Base-by-base conservation (phyloP, 2,329 filamentous ascomycete species). In the Exophiala oligosperma region DNA sequence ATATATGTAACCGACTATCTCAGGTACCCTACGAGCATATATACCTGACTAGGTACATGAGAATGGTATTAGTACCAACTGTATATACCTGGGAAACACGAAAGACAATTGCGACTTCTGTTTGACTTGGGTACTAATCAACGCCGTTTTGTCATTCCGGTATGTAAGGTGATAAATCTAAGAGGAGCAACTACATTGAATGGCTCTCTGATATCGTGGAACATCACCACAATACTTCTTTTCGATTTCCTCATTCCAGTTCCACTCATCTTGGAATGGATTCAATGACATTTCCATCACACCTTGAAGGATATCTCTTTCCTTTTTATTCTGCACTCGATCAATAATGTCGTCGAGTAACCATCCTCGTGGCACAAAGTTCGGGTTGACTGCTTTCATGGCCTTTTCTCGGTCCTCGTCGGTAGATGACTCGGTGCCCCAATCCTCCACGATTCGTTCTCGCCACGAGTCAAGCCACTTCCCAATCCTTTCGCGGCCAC, bases 181-280 rank as follows among this genome's bases (percentile, higher is more conserved):
- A 24, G 93, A 97, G 72, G 91, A 96, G 75, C 94, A 99, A 71
- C 91, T 96, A 73, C 94, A 97, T 78, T 97, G 93, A 84, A 96
- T 86, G 35, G 89, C 90, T 65, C 91, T 84, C 74, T 87, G 85
- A 47, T 81, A 81, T 70, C 83, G 85, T 0, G 93, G 93, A 54
- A 96, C 91, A 74, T 97, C 92, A 1, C 90, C 88, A 66, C 87
- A 91, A 79, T 91, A 96, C 62, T 92, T 81, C 66, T 87, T 81
- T 72, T 96, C 93, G 70, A 96, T 90, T 14, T 85, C 84, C 52
- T 76, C 77, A 63, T 94, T 79, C 56, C 78, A 83, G 79, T 63
- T 75, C 74, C 67, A 80, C 69, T 47, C 78, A 74, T 97, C 93
- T 57, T 91, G 82, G 68, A 97, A 99, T 0, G 94, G 94, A 67